phyloP scores from a whole-genome alignment of 2,329 filamentous ascomycete species.

The Fusarium irregulare region DNA sequence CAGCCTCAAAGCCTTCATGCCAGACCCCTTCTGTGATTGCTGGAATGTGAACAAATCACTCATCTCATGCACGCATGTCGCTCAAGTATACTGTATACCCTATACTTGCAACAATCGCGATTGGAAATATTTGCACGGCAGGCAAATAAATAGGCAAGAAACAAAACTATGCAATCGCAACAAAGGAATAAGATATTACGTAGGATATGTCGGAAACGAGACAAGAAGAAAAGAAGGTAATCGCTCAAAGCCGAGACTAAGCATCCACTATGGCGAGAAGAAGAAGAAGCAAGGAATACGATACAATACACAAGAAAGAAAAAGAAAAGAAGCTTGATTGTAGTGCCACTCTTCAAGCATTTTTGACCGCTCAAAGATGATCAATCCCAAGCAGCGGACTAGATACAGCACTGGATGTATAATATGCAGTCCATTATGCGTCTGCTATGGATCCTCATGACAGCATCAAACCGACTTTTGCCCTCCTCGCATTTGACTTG shows the following conservation, averaged over 20 bases:
- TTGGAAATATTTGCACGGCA: neutral
- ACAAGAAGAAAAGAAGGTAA: neutral
- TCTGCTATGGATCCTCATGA: slow-evolving; percentile 17
- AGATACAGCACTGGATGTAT: neutral
- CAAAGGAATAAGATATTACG: neutral
- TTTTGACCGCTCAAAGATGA: slow-evolving; percentile 6
- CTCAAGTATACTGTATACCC: slow-evolving; percentile 21
- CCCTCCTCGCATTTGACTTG: slow-evolving; percentile 13
- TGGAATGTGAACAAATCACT: slow-evolving; percentile 27
- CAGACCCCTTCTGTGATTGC: neutral
- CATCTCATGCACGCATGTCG: neutral
- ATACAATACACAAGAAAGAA: slow-evolving; percentile 3
- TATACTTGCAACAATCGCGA: neutral
- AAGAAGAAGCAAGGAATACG: slow-evolving; percentile 24
- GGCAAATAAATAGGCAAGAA: slow-evolving; percentile 3
- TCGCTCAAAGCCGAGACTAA: neutral
- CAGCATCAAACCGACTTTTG: neutral
- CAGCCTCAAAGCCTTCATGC: slow-evolving; percentile 28
- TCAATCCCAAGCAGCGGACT: slow-evolving; percentile 10
- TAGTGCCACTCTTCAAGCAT: neutral
- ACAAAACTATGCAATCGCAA: neutral
- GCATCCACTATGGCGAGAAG: neutral
- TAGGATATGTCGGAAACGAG: neutral
- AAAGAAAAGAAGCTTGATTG: neutral
- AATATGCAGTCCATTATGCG: slow-evolving; percentile 13